Evolutionary conservation across 352 stramenopile genomes (phyloP).

Genomic region (Pythium sp.): DNA sequence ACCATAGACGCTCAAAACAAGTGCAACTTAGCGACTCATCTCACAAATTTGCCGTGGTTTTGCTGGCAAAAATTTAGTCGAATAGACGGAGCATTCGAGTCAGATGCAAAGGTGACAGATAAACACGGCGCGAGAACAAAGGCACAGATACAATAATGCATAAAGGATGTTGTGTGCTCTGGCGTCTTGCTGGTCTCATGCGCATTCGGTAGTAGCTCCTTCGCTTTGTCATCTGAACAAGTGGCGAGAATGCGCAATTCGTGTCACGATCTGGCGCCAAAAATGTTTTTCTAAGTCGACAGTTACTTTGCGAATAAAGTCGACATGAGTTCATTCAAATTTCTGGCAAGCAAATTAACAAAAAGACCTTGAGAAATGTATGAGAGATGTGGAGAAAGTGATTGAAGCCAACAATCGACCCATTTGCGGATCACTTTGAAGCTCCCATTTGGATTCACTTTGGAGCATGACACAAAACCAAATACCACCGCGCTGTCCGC

Average conservation of each 20-base stretch:
- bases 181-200: not conserved
- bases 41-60: not conserved
- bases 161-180: not conserved
- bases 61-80: not conserved
- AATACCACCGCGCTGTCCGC: not conserved
- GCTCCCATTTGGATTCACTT: not conserved
- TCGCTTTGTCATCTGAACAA: not conserved
- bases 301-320: not conserved
- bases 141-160: not conserved
- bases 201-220: not conserved
- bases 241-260: not conserved
- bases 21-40: not conserved
- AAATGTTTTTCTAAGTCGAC: not conserved
- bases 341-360: not conserved
- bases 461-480: not conserved
- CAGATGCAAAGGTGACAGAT: not conserved
- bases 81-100: not conserved
- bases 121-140: not conserved
- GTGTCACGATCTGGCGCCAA: not conserved
- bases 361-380: not conserved
- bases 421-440: too few species aligned
- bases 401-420: too few species aligned
- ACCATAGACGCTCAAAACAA: not conserved
- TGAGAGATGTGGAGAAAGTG: not conserved
- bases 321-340: not conserved